Evolutionary conservation across 2,329 filamentous ascomycete species (phyloP).

Genomic region (Didymella exigua): DNA sequence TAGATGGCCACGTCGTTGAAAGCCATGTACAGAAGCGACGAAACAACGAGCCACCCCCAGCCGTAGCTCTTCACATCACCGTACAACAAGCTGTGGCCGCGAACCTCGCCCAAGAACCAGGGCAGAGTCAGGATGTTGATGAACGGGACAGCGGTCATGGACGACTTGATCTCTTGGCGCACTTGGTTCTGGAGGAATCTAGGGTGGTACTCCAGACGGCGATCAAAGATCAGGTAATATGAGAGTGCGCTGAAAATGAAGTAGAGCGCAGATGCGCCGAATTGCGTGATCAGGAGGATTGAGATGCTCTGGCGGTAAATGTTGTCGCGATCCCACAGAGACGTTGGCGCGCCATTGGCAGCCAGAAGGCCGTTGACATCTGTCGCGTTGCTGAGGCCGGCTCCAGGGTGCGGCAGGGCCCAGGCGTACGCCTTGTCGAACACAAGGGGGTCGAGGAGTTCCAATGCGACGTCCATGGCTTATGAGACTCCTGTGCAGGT

Average conservation of each 20-base stretch:
- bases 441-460: slow-evolving; percentile 24
- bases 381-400: slow-evolving; percentile 16
- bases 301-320: slow-evolving; percentile 25
- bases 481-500: slow-evolving; percentile 2
- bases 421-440: slow-evolving; percentile 27
- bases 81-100: slow-evolving; percentile 55
- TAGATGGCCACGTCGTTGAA: slow-evolving; percentile 57
- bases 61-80: slow-evolving; percentile 41
- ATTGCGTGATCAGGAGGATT: slow-evolving; percentile 23
- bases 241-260: slow-evolving; percentile 26
- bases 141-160: slow-evolving; percentile 52
- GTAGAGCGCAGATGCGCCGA: slow-evolving; percentile 23
- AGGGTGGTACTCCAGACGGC: slow-evolving; percentile 55
- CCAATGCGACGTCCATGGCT: slow-evolving; percentile 26
- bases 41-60: slow-evolving; percentile 48
- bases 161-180: slow-evolving; percentile 53
- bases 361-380: slow-evolving; percentile 12
- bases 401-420: slow-evolving; percentile 19
- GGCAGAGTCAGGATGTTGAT: slow-evolving; percentile 56
- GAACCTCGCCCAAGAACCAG: slow-evolving; percentile 56
- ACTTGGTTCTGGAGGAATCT: slow-evolving; percentile 58
- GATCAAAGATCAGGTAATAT: slow-evolving; percentile 47
- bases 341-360: slow-evolving; percentile 10
- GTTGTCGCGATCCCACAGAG: slow-evolving; percentile 27
- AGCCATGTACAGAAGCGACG: slow-evolving; percentile 52